A percentile compares a stretch with the other conserved stretches of the same genome.
Conservation (phyloP, 352 stramenopile species). For the Globisporangium solare region DNA sequence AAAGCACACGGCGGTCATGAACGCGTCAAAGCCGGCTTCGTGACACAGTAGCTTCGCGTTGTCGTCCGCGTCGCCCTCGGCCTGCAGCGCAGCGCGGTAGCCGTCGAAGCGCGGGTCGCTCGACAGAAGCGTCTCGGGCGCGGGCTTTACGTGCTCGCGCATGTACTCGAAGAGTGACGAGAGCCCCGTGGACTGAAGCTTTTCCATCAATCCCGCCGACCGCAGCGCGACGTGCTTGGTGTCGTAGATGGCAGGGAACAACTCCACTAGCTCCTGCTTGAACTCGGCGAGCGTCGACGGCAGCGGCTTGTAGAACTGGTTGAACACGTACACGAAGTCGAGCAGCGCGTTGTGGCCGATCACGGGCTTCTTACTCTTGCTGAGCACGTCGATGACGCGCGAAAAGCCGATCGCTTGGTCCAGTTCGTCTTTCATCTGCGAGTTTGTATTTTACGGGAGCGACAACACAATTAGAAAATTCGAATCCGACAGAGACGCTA, state of each 20-base stretch:
- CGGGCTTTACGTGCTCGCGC: slow-evolving; percentile 54
- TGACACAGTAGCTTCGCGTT: slow-evolving; percentile 50
- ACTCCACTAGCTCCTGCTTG: slow-evolving; percentile 55
- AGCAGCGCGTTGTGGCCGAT: slow-evolving; percentile 81
- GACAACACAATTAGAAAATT: no score
- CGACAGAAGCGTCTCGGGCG: slow-evolving; percentile 48
- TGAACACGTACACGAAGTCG: slow-evolving; percentile 83
- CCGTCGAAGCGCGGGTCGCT: slow-evolving; percentile 50
- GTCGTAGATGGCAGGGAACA: slow-evolving; percentile 77
- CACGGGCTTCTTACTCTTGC: slow-evolving; percentile 68
- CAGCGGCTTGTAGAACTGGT: slow-evolving; percentile 80
- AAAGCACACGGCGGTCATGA: slow-evolving; percentile 83
- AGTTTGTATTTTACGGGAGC: no score
- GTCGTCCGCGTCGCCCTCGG: slow-evolving; percentile 36
- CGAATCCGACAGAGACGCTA: no score
- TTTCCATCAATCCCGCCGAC: slow-evolving; percentile 34
- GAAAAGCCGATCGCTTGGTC: slow-evolving; percentile 74
- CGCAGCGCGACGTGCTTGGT: slow-evolving; percentile 70
- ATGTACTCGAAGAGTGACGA: slow-evolving; percentile 76
- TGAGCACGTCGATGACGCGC: slow-evolving; percentile 69
- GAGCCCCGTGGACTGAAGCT: slow-evolving; percentile 58
- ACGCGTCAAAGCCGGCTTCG: slow-evolving; percentile 83
- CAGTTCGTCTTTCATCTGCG: slow-evolving; percentile 50
- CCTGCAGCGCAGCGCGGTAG: slow-evolving; percentile 57
- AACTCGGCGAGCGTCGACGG: slow-evolving; percentile 64